These are phyloP conservation scores for Silene conica DNA, from an alignment of 148 eudicot genomes.

Conservation along the genomic window DNA sequence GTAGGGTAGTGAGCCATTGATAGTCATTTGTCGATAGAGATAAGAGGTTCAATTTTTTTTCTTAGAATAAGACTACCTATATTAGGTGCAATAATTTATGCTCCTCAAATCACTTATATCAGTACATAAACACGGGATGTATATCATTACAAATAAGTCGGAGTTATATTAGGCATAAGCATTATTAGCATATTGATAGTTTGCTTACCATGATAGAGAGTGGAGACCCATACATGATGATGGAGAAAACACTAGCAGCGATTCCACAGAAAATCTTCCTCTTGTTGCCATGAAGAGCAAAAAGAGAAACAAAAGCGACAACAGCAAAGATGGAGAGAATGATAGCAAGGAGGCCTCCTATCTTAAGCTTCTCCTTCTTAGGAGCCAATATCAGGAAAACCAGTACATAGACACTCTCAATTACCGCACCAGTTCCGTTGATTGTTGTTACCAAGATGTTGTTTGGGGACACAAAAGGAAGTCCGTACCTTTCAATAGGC, in stretches of 20 bases:
- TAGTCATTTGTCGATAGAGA: neutral
- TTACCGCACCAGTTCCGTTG: conserved; percentile 62
- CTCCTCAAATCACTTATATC: neutral
- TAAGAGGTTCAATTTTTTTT: neutral
- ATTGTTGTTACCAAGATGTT: conserved; percentile 56
- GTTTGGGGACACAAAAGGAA: conserved; percentile 72
- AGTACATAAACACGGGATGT: neutral
- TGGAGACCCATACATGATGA: conserved; percentile 88
- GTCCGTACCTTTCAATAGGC: conserved; percentile 59
- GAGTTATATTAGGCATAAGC: neutral
- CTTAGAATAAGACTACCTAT: conserved; percentile 1
- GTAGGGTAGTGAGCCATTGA: neutral
- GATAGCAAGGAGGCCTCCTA: conserved; percentile 38
- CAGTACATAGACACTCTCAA: conserved; percentile 68
- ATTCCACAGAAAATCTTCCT: conserved; percentile 73
- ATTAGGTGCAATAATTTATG: conserved; percentile 1
- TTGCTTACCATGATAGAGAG: conserved; percentile 70
- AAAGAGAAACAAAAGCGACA: conserved; percentile 52
- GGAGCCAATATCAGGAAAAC: conserved; percentile 56
- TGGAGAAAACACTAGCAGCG: conserved; percentile 75
- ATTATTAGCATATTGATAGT: neutral
- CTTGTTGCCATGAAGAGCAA: conserved; percentile 55
- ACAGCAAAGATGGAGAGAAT: conserved; percentile 42
- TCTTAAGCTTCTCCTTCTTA: conserved; percentile 67
- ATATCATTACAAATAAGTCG: neutral